Percentiles rank a stretch among this genome's conserved stretches.
These are phyloP conservation scores for Syzygium aqueum DNA, from an alignment of 345 rosid genomes.

Conservation along the genomic window DNA sequence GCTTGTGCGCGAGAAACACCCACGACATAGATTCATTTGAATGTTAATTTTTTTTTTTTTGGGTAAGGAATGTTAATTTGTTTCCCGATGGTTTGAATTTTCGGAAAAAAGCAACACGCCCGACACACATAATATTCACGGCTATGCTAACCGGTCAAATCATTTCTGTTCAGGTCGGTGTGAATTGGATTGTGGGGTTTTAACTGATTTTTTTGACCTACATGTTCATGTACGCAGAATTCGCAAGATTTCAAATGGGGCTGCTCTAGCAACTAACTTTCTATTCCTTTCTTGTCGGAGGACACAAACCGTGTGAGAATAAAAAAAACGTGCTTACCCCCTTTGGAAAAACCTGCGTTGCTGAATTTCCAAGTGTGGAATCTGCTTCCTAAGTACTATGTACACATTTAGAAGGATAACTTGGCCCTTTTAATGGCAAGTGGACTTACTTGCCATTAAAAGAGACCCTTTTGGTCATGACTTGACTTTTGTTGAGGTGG, in stretches of 20 bases:
- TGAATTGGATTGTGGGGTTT: not conserved
- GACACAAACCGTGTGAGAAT: not conserved
- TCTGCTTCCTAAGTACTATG: not conserved
- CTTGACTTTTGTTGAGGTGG: not conserved
- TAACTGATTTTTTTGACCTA: not conserved
- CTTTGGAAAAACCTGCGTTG: not conserved
- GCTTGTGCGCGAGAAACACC: not conserved
- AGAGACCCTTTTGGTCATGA: not conserved
- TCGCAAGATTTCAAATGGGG: not conserved
- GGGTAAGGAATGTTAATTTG: not conserved
- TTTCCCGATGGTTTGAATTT: not conserved
- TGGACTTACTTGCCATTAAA: not conserved
- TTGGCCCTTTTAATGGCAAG: not conserved
- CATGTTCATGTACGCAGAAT: not conserved
- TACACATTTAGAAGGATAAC: not conserved
- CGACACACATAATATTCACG: not conserved
- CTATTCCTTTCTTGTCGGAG: not conserved
- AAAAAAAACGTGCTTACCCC: not conserved
- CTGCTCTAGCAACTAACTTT: not conserved
- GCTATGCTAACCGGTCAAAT: not conserved
- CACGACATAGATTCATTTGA: not conserved
- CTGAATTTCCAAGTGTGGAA: not conserved
- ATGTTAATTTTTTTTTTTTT: not conserved
- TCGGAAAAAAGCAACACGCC: not conserved
- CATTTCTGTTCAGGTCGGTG: not conserved